A percentile compares a stretch with the other conserved stretches of the same genome.
Conservation (phyloP, 352 stramenopile species). For the Phytophthora megakarya region DNA sequence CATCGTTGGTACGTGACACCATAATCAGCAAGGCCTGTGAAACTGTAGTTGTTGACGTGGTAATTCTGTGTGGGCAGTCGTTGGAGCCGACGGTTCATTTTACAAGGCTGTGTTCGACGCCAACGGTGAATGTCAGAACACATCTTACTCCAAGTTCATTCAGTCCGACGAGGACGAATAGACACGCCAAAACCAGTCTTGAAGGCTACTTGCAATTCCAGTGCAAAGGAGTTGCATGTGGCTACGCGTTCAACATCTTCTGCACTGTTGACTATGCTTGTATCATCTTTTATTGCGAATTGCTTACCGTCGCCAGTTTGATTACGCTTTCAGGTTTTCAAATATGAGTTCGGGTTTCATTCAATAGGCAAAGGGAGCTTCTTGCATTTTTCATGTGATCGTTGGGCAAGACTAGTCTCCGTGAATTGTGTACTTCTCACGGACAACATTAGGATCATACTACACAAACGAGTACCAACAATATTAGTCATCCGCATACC, state of each 20-base stretch:
- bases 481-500: slow-evolving; percentile 2
- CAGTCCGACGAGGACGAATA: slow-evolving; percentile 90
- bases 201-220: slow-evolving; percentile 17
- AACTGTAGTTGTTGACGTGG: not conserved
- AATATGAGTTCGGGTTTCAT: slow-evolving; percentile 27
- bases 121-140: slow-evolving; percentile 89
- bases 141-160: slow-evolving; percentile 91
- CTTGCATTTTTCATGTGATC: slow-evolving; percentile 4
- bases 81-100: slow-evolving; percentile 86
- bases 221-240: slow-evolving; percentile 17
- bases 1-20: slow-evolving; percentile 74
- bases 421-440: slow-evolving; percentile 85
- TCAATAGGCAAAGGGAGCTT: slow-evolving; percentile 7
- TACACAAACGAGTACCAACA: slow-evolving; percentile 26
- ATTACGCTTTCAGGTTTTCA: slow-evolving; percentile 31
- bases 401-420: slow-evolving; percentile 44
- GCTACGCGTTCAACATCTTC: slow-evolving; percentile 19
- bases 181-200: slow-evolving; percentile 21
- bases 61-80: slow-evolving; percentile 49
- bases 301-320: slow-evolving; percentile 28
- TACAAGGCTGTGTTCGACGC: slow-evolving; percentile 90
- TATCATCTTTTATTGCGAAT: slow-evolving; percentile 48
- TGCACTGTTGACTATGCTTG: slow-evolving; percentile 34
- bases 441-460: slow-evolving; percentile 80
- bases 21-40: not conserved